Conservation (phyloP, 257 asterid species). For the Ocimum tenuiflorum region DNA sequence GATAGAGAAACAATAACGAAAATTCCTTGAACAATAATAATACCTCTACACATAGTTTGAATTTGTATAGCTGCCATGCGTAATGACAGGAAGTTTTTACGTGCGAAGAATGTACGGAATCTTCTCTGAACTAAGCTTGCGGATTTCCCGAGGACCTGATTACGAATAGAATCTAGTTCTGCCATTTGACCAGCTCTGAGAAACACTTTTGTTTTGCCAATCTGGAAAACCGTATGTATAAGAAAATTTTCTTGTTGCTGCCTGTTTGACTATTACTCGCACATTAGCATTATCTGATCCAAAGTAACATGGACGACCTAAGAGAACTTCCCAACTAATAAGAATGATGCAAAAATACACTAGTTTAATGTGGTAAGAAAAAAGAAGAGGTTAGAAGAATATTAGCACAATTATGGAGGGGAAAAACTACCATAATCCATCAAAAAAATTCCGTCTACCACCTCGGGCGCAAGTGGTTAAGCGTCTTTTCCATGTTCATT, state of each 20-base stretch:
- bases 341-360: too few species aligned
- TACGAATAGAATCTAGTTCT: constrained; percentile 62
- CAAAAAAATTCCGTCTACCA: neutral
- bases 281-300: neutral
- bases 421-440: neutral
- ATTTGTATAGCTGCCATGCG: constrained; percentile 49
- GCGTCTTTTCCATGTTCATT: too few species aligned
- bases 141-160: constrained; percentile 66
- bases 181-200: constrained; percentile 98
- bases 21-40: neutral
- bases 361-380: too few species aligned
- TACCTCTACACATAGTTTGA: constrained; percentile 79
- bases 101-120: constrained; percentile 45
- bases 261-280: neutral
- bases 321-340: too few species aligned
- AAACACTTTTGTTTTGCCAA: constrained; percentile 85
- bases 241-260: neutral
- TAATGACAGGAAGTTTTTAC: constrained; percentile 38
- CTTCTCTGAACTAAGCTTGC: constrained; percentile 62
- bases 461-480: too few species aligned
- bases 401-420: neutral
- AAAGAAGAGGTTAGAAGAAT: neutral
- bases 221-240: constrained; percentile 39
- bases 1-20: neutral
- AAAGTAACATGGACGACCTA: neutral